Evolutionary conservation across 371 early-diverging fungal species (phyloP), one percentile per base, ranked within the genome.

Genomic region (Mucor irregularis): DNA sequence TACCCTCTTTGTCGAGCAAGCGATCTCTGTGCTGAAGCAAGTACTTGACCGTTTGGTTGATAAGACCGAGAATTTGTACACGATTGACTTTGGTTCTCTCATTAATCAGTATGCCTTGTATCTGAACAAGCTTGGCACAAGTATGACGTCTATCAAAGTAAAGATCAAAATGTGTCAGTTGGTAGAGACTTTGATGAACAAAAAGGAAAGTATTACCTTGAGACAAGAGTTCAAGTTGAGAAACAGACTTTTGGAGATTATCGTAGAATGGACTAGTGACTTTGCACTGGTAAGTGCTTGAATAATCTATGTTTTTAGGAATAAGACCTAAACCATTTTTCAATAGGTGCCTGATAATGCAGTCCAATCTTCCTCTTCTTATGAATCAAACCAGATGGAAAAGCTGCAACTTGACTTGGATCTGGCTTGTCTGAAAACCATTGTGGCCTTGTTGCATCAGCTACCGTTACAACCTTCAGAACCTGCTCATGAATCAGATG

Each of bases 231-330:
- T 94, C 61, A 81, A 78, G 28, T 66, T 94, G 45, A 81, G 95
- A 49, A 93, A 93, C 59, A 84, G 83, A 49, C 55, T 94, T 51
- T 74, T 93, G 21, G 89, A 86, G 59, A 84, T 79, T 21, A 79
- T 91, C 63, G 83, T 88, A 35, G 89, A 89, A 57, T 95, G 94
- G 95, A 90, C 89, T 19, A 86, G 87, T n/a, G 92, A 90, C 64
- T 86, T 83, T 53, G 59, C 73, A 5, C 46, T 75, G 69, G 80
- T 75, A 70, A 56, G 58, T 49, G 9, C 1, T 7, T 21, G 5
- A 34, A n/a, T 8, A 17, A 54, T n/a, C 13, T 19, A 13, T 40
- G 10, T 42, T 24, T 21, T 7, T 42, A 9, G 9, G 11, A 11
- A 21, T 13, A 42, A 21, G 11, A 11, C 4, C 21, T 21, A 39